Evolutionary conservation across 768 basidiomycete genomes (phyloP).

Genomic region (Macrocybe gigantea): DNA sequence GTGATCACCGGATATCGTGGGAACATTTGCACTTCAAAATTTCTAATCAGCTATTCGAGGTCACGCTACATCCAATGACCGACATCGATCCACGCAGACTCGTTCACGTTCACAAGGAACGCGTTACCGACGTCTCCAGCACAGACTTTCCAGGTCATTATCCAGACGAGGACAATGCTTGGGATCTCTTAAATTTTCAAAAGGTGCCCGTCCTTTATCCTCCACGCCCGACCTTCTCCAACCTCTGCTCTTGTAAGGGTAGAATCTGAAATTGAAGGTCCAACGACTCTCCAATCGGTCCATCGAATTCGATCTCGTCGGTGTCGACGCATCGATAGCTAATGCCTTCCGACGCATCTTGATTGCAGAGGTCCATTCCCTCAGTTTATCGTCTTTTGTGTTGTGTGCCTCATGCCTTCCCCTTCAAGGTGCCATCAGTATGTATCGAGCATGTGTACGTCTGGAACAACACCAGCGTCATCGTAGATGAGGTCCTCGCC

Average conservation of each 20-base stretch:
- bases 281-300: slow-evolving; percentile 76
- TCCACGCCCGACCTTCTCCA: too few species aligned
- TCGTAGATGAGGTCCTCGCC: slow-evolving; percentile 90
- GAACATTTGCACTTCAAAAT: too few species aligned
- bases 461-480: slow-evolving; percentile 92
- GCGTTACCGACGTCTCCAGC: slow-evolving; percentile 75
- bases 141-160: slow-evolving; percentile 90
- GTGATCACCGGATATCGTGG: background rate
- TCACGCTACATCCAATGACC: background rate
- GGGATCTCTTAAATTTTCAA: slow-evolving; percentile 73
- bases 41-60: too few species aligned
- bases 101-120: slow-evolving; percentile 65
- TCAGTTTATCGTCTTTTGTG: background rate
- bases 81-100: slow-evolving; percentile 38
- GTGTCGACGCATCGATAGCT: slow-evolving; percentile 93
- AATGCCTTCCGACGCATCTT: slow-evolving; percentile 91
- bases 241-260: slow-evolving; percentile 24
- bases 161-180: slow-evolving; percentile 79
- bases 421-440: slow-evolving; percentile 76
- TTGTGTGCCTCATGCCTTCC: background rate
- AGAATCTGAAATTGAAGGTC: slow-evolving; percentile 72
- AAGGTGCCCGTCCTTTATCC: slow-evolving; percentile 45
- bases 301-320: slow-evolving; percentile 92
- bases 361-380: slow-evolving; percentile 76
- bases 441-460: slow-evolving; percentile 89